Evolutionary conservation across 1,284 basidiomycete species (phyloP), one percentile per base, ranked within the genome.

Genomic region (Sphagnurus paluster): DNA sequence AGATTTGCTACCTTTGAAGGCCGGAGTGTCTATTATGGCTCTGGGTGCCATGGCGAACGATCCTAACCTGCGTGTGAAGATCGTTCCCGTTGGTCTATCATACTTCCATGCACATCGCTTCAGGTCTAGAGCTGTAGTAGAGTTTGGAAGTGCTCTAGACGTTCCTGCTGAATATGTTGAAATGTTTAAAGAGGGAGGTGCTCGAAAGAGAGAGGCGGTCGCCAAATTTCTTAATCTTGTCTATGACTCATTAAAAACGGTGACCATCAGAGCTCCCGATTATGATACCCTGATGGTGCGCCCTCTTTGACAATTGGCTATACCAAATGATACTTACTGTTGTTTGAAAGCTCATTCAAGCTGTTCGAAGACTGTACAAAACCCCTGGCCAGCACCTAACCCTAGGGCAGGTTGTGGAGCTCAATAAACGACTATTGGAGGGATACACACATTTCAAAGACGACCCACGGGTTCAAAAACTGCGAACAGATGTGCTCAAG

Each of bases 71-170:
- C 83, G 84, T 56, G 93, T 98, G 58, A 91, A 91, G 66, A 91
- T 98, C 51, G 91, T 98, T 6, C 95, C 95, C 20, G 93, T 96
- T 52, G 95, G 95, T 11, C 72, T 98, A 28, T 92, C 90, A 7
- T 98, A 98, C 64, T 98, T 98, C 69, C 94, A 98, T 68, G 84
- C 95, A 0, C 90, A 98, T 68, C 85, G 88, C 52, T 98, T 98
- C 74, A 86, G 95, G 39, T 96, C 93, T 13, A 81, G 95, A 47
- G 95, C 93, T 7, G 97, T 99, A 17, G 88, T 99, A 49, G 97
- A 99, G 65, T 99, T 99, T 64, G 97, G 97, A 9, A 75, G 83
- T 3, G 93, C 96, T 9, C 76, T 98, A 55, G 88, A 93, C 56
- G 93, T 98, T 21, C 93, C 95, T 16, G 63, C 69, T 7, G 91